Conservation (phyloP, 2,329 filamentous ascomycete species). For the Allantophomopsis lycopodina region DNA sequence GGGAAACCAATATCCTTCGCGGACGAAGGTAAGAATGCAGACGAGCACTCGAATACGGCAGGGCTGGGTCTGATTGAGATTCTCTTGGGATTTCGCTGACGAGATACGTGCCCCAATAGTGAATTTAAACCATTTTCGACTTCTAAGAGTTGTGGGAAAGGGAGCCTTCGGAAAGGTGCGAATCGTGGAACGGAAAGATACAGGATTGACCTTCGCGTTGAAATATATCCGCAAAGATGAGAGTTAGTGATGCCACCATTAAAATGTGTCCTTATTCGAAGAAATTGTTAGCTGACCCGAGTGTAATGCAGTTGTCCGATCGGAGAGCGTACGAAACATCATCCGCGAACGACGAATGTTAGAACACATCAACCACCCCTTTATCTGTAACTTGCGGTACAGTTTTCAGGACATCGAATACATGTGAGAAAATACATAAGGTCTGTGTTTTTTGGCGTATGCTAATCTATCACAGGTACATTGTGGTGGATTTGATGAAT, state of each 20-base stretch:
- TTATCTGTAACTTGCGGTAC: constrained; percentile 96
- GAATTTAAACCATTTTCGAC: constrained; percentile 92
- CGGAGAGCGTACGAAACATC: constrained; percentile 95
- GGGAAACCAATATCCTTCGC: constrained; percentile 86
- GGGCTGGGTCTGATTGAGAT: constrained; percentile 2
- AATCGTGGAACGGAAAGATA: constrained; percentile 97
- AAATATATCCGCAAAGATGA: constrained; percentile 99
- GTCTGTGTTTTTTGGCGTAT: neutral
- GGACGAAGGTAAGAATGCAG: constrained; percentile 63
- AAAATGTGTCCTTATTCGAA: constrained; percentile 1
- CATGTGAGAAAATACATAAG: constrained; percentile 48
- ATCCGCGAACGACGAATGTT: constrained; percentile 96
- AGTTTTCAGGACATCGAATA: constrained; percentile 99
- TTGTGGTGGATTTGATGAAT: constrained; percentile 96
- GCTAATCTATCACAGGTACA: constrained; percentile 39
- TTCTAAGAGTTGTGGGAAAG: constrained; percentile 90
- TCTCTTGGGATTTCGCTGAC: constrained; percentile 10
- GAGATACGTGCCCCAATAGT: constrained; percentile 35
- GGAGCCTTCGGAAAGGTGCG: constrained; percentile 97
- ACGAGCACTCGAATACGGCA: constrained; percentile 1
- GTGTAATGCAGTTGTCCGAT: constrained; percentile 63
- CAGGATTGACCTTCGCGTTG: constrained; percentile 80
- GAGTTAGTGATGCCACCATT: constrained; percentile 39
- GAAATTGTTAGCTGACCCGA: constrained; percentile 8
- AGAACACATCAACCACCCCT: constrained; percentile 94